Evolutionary conservation across 306 rosid species (phyloP).

Genomic region (Sophora flavescens): DNA sequence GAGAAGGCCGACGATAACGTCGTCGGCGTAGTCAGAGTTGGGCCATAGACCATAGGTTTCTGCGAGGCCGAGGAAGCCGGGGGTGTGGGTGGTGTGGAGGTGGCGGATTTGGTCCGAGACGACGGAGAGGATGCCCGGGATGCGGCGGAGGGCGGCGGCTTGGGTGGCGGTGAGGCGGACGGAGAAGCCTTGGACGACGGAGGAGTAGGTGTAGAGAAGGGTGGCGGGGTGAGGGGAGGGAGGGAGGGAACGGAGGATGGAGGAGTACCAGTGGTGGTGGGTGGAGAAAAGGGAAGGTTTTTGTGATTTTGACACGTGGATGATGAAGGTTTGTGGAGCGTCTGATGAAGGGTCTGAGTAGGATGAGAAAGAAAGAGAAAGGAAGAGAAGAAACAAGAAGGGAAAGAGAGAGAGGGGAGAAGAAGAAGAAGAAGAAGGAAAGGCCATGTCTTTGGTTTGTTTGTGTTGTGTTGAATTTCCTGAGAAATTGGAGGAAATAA

Average conservation of each 20-base stretch:
- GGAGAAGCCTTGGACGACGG: conserved; percentile 75
- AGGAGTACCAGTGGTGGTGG: conserved; percentile 70
- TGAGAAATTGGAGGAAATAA: not conserved
- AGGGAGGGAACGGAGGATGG: conserved; percentile 76
- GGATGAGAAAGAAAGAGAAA: not conserved
- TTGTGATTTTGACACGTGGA: conserved; percentile 73
- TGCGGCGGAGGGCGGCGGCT: conserved; percentile 50
- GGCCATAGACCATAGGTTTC: conserved; percentile 73
- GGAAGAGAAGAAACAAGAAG: not conserved
- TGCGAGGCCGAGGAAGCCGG: conserved; percentile 69
- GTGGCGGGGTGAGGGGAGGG: conserved; percentile 61
- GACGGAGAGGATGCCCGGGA: conserved; percentile 62
- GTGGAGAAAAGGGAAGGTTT: conserved; percentile 65
- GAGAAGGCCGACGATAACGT: conserved; percentile 72
- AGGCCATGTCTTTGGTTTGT: conserved; percentile 12
- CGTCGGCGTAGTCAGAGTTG: conserved; percentile 61
- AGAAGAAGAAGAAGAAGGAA: not conserved
- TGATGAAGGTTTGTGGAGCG: conserved; percentile 64
- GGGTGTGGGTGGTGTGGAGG: conserved; percentile 84
- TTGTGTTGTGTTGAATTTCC: not conserved
- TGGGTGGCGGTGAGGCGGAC: conserved; percentile 63
- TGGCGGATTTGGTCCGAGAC: conserved; percentile 72
- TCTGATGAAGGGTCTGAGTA: conserved; percentile 48
- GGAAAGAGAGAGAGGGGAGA: not conserved
- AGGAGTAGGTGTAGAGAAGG: conserved; percentile 72